Evolutionary conservation across 176 grass and related monocot genomes (phyloP).

Genomic region (Zizania latifolia): DNA sequence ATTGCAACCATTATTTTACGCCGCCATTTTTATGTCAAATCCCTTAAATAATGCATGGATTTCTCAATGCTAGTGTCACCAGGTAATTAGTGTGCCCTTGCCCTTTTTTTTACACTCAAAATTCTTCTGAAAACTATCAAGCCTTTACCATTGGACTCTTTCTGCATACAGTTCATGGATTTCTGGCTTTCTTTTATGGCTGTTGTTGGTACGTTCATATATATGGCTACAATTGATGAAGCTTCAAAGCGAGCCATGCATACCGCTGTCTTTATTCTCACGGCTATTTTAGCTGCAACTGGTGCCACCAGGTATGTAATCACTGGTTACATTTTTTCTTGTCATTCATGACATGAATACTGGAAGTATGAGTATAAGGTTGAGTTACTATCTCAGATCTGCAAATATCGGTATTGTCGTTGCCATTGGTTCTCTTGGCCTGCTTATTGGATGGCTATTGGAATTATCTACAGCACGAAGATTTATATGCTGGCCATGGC

Average conservation of each 20-base stretch:
- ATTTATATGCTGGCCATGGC: slow-evolving; percentile 45
- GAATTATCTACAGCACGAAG: slow-evolving; percentile 67
- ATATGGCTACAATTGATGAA: slow-evolving; percentile 89
- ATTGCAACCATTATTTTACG: background rate
- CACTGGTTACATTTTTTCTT: background rate
- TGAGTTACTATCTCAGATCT: slow-evolving; percentile 46
- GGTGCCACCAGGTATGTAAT: slow-evolving; percentile 69
- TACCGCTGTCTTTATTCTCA: slow-evolving; percentile 81
- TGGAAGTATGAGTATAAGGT: background rate
- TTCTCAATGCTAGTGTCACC: background rate
- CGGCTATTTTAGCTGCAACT: slow-evolving; percentile 80
- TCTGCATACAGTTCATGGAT: slow-evolving; percentile 73
- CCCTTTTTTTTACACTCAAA: background rate
- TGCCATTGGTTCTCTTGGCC: slow-evolving; percentile 78
- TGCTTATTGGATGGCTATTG: slow-evolving; percentile 79
- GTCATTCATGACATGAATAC: slow-evolving; percentile 1
- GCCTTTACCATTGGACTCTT: background rate
- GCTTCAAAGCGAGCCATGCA: slow-evolving; percentile 84
- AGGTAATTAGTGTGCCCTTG: background rate
- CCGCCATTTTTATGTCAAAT: background rate
- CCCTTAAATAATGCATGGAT: background rate
- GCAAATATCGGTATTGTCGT: slow-evolving; percentile 87
- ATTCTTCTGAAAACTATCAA: background rate
- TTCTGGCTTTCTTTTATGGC: slow-evolving; percentile 99
- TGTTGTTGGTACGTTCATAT: slow-evolving; percentile 90